Base-by-base conservation (phyloP, 768 basidiomycete genomes). In the Ramaria rubella region DNA sequence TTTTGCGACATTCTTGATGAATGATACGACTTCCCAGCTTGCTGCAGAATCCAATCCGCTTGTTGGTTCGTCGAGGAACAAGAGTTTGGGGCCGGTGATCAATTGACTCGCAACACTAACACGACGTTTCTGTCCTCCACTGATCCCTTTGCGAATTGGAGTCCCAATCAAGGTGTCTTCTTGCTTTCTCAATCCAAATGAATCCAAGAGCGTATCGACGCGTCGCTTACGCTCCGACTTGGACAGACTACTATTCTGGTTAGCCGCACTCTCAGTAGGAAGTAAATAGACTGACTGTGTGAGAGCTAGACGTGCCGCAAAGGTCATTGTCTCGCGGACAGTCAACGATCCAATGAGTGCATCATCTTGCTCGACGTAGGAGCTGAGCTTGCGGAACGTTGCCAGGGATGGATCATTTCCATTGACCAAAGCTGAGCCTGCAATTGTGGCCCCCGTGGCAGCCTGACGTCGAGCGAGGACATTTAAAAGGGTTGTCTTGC, bases 81-180 rank as follows among this genome's bases (percentile, higher is more conserved):
- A 14, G 23, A 48, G 17, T 26, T 26, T 8, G 15, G 84, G 83
- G 38, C 74, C 73, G 17, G 81, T 78, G 34, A 86, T 81, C 65
- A 85, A 74, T 2, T 79, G 75, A 60, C 78, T 79, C 9, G 81
- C 85, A 42, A 82, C 78, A 11, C 79, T 78, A 5, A 81, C 77
- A 5, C 79, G 75, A n/a, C 85, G 75, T 61, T 81, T 83, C 65
- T 87, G 84, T 3, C 86, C 82, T 7, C 82, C 83, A 21, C 79
- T 81, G 34, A 86, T 80, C 1, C 84, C 85, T 48, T 81, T 72
- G 36, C 75, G 72, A 17, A 83, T 71, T 1, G 81, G 75, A 0
- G 80, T 85, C 1, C 83, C 83, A 45, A 86, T 83, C 12, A 70
- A 55, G 62, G 80, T 74, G 59, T 78, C 60, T 17, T 78, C 73